Evolutionary conservation across 1,284 basidiomycete species (phyloP).

Genomic region (Austroboletus niveus): DNA sequence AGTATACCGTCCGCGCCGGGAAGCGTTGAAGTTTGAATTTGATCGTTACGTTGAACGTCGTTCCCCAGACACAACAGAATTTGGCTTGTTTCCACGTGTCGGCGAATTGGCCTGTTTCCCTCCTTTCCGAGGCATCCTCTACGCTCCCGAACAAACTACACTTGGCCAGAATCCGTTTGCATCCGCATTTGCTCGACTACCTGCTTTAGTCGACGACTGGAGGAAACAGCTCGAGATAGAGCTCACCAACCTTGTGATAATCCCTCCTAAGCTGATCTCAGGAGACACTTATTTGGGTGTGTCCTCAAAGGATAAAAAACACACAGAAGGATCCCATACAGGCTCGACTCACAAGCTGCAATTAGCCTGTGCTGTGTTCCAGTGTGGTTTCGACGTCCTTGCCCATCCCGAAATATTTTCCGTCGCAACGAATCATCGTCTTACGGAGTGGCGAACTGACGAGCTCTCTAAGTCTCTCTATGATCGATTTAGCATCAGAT

Average conservation of each 20-base stretch:
- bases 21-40: slow-evolving; percentile 2
- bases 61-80: background rate
- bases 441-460: background rate
- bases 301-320: background rate
- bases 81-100: slow-evolving; percentile 15
- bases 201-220: slow-evolving; percentile 10
- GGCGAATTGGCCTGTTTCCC: slow-evolving; percentile 10
- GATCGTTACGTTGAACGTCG: background rate
- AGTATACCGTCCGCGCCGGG: slow-evolving; percentile 7
- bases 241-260: slow-evolving; percentile 6
- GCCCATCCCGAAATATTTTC: slow-evolving; percentile 1
- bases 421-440: background rate
- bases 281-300: background rate
- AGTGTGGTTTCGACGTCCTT: background rate
- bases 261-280: background rate
- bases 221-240: slow-evolving; percentile 9
- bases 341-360: background rate
- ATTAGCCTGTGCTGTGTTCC: slow-evolving; percentile 11
- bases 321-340: too few relatives aligned
- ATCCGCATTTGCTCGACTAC: slow-evolving; percentile 11
- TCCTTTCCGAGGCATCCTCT: slow-evolving; percentile 12
- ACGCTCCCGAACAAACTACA: slow-evolving; percentile 2
- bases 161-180: slow-evolving; percentile 5
- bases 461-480: background rate
- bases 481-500: background rate